Percentiles rank a stretch among this genome's conserved stretches.
Evolutionary conservation across 352 stramenopile species (phyloP).

Genomic region (Phytophthora melonis): DNA sequence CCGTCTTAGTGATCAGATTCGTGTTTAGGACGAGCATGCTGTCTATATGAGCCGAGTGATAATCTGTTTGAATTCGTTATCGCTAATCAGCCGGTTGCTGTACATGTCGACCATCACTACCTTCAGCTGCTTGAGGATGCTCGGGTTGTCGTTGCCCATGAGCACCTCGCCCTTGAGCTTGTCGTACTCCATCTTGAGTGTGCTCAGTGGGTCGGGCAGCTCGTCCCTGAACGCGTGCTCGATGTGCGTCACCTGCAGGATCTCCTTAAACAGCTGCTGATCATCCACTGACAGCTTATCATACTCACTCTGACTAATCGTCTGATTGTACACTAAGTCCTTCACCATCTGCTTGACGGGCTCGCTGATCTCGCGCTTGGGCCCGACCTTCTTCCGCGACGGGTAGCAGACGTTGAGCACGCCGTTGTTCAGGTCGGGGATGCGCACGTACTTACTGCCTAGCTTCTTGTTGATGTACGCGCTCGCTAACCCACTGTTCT

Average conservation of each 20-base stretch:
- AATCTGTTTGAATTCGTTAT: constrained; percentile 24
- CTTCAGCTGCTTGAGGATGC: constrained; percentile 19
- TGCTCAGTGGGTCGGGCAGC: constrained; percentile 9
- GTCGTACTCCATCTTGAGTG: constrained; percentile 15
- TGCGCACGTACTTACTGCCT: neutral
- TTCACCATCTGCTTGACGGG: neutral
- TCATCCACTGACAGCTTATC: neutral
- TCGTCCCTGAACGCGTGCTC: constrained; percentile 19
- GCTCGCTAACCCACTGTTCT: neutral
- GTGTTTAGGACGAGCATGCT: constrained; percentile 6
- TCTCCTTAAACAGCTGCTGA: constrained; percentile 23
- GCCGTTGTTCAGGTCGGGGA: neutral
- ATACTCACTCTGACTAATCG: neutral
- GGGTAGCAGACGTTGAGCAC: neutral
- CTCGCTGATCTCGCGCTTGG: neutral
- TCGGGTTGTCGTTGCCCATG: constrained; percentile 21
- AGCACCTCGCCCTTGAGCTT: constrained; percentile 18
- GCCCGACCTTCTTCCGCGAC: neutral
- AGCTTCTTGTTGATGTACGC: neutral
- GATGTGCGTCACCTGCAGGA: constrained; percentile 15
- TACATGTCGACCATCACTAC: constrained; percentile 17
- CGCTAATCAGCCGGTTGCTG: constrained; percentile 10
- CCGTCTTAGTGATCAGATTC: neutral
- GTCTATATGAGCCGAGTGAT: constrained; percentile 9
- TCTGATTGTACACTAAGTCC: neutral